A percentile compares a stretch with the other conserved stretches of the same genome.
phyloP scores from a whole-genome alignment of 2,329 filamentous ascomycete species.

The Aspergillus pseudonomiae region DNA sequence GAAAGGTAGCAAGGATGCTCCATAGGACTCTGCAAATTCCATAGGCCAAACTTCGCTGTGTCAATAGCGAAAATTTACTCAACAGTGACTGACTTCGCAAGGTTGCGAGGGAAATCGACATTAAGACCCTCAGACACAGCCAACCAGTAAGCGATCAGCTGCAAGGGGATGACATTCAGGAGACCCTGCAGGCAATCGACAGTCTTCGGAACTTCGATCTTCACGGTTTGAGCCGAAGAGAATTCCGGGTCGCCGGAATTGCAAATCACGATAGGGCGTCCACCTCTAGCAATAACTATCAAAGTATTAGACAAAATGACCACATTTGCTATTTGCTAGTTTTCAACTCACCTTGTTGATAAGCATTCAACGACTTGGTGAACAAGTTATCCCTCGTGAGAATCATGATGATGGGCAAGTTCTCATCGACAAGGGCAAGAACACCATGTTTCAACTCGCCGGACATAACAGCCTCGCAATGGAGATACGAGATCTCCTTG shows the following conservation, averaged over 20 bases:
- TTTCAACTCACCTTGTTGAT: slow-evolving; percentile 77
- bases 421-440: slow-evolving; percentile 94
- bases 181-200: slow-evolving; percentile 95
- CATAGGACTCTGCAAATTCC: background rate
- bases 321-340: slow-evolving; percentile 12
- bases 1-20: slow-evolving; percentile 1
- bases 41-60: background rate
- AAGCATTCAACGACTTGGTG: slow-evolving; percentile 98
- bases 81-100: slow-evolving; percentile 98
- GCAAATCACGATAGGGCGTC: slow-evolving; percentile 98
- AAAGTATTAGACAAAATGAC: slow-evolving; percentile 30
- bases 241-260: slow-evolving; percentile 90
- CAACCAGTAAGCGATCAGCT: slow-evolving; percentile 98
- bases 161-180: slow-evolving; percentile 94
- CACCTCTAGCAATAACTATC: slow-evolving; percentile 87
- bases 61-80: slow-evolving; percentile 64
- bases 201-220: slow-evolving; percentile 95
- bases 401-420: slow-evolving; percentile 99
- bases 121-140: slow-evolving; percentile 94
- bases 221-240: slow-evolving; percentile 82
- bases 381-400: slow-evolving; percentile 95
- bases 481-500: slow-evolving; percentile 99
- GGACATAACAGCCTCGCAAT: slow-evolving; percentile 99
- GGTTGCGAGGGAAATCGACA: slow-evolving; percentile 96
- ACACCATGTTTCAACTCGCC: slow-evolving; percentile 99